These are phyloP conservation scores for Aspergillus quadrilineatus DNA, from an alignment of 2,329 filamentous ascomycete species.

Conservation along the genomic window DNA sequence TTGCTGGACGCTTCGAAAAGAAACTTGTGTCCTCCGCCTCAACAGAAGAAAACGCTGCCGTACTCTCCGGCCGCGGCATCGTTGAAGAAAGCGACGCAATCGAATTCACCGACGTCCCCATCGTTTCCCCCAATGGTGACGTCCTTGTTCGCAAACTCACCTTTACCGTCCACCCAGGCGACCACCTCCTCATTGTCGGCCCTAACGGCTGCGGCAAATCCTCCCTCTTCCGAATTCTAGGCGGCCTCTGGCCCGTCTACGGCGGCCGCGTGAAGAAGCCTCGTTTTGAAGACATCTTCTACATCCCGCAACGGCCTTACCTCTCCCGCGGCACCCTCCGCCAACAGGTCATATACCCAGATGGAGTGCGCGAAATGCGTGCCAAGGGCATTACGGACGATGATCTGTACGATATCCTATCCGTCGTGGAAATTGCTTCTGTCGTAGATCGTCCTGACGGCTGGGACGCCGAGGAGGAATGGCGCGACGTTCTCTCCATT, in stretches of 20 bases:
- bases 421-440: constrained; percentile 76
- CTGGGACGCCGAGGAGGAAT: constrained; percentile 94
- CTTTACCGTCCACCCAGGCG: constrained; percentile 80
- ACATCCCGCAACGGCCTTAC: constrained; percentile 95
- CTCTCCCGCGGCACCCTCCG: constrained; percentile 87
- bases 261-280: constrained; percentile 91
- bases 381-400: constrained; percentile 77
- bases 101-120: constrained; percentile 83
- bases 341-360: constrained; percentile 95
- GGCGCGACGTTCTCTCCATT: constrained; percentile 89
- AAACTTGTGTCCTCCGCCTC: constrained; percentile 87
- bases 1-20: constrained; percentile 89
- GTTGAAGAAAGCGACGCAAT: constrained; percentile 82
- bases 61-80: constrained; percentile 77
- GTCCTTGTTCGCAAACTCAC: constrained; percentile 82
- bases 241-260: constrained; percentile 96
- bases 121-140: constrained; percentile 95
- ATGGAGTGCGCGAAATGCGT: constrained; percentile 82
- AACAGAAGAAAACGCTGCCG: constrained; percentile 75
- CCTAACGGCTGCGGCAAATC: constrained; percentile 98
- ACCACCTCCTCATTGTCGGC: constrained; percentile 90
- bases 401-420: constrained; percentile 74
- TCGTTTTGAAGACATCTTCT: constrained; percentile 90
- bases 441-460: constrained; percentile 76
- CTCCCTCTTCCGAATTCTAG: constrained; percentile 91